These are phyloP conservation scores for Fusarium abutilonis DNA, from an alignment of 2,329 filamentous ascomycete genomes.

Conservation along the genomic window DNA sequence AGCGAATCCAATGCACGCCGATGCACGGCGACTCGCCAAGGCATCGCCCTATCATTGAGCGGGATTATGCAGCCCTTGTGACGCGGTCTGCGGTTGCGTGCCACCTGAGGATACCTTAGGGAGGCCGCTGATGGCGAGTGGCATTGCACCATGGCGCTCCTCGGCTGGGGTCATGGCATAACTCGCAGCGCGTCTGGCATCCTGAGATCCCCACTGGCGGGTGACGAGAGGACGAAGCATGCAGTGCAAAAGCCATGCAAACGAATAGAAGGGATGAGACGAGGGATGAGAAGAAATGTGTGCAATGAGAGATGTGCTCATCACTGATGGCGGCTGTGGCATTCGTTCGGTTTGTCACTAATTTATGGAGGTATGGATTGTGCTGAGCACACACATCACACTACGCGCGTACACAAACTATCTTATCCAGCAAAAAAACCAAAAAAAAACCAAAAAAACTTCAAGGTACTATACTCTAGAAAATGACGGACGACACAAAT, in stretches of 20 bases:
- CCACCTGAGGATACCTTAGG: conserved; percentile 36
- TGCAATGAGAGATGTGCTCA: conserved; percentile 26
- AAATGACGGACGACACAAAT: conserved; percentile 23
- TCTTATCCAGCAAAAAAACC: conserved; percentile 9
- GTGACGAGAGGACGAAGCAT: conserved; percentile 18
- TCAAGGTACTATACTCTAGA: background rate
- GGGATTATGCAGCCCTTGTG: conserved; percentile 52
- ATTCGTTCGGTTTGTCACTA: conserved; percentile 30
- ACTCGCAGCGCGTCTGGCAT: conserved; percentile 43
- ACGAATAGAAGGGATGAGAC: conserved; percentile 37
- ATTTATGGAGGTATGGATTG: conserved; percentile 11
- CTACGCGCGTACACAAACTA: conserved; percentile 31
- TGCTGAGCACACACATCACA: conserved; percentile 30
- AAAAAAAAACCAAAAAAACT: conserved; percentile 3
- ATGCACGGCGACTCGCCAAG: conserved; percentile 37
- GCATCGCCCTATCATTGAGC: conserved; percentile 46
- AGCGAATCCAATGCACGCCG: conserved; percentile 33
- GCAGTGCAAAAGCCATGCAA: conserved; percentile 26
- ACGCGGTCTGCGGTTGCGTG: conserved; percentile 46
- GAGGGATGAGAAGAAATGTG: conserved; percentile 38
- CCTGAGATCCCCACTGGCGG: conserved; percentile 33
- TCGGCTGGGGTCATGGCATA: conserved; percentile 39
- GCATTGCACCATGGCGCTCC: conserved; percentile 38
- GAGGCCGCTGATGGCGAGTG: conserved; percentile 40
- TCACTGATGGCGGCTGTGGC: conserved; percentile 33